Percentiles rank a stretch among this genome's conserved stretches.
phyloP scores from a whole-genome alignment of 257 asterid genomes.

The Voacanga thouarsii region DNA sequence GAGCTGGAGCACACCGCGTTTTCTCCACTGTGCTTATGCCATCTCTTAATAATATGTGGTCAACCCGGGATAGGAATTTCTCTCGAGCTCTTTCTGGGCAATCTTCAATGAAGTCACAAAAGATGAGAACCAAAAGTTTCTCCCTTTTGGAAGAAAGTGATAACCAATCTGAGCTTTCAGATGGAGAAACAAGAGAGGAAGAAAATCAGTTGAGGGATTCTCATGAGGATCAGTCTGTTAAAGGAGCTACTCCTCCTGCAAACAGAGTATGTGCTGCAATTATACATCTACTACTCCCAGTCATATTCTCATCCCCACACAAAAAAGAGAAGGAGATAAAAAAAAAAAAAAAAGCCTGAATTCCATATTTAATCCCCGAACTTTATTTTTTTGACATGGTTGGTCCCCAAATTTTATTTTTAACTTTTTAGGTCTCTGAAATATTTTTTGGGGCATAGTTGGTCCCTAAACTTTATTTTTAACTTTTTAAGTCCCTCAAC shows the following conservation, averaged over 20 bases:
- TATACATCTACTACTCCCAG: not conserved
- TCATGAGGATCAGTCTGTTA: constrained; percentile 18
- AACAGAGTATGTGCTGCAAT: constrained; percentile 24
- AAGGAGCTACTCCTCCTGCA: constrained; percentile 22
- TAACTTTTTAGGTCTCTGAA: no score
- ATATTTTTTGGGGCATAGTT: no score
- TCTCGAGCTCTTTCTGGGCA: constrained; percentile 24
- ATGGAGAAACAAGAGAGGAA: constrained; percentile 26
- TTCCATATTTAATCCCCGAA: no score
- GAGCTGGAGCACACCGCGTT: constrained; percentile 44
- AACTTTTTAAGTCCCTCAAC: no score
- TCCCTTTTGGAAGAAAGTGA: constrained; percentile 25
- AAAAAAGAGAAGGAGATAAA: no score
- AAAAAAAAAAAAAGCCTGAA: no score
- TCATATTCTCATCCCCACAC: no score
- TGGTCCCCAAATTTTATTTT: no score
- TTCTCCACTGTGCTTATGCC: constrained; percentile 51
- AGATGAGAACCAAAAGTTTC: constrained; percentile 32
- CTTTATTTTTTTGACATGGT: no score
- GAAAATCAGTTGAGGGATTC: constrained; percentile 22
- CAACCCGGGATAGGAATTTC: constrained; percentile 24
- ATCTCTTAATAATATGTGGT: constrained; percentile 29
- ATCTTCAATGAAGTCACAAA: constrained; percentile 21
- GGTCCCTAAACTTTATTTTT: no score
- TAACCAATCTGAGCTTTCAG: constrained; percentile 14